Evolutionary conservation across 2,329 filamentous ascomycete genomes (phyloP).

Genomic region (Boeremia lycopersici): DNA sequence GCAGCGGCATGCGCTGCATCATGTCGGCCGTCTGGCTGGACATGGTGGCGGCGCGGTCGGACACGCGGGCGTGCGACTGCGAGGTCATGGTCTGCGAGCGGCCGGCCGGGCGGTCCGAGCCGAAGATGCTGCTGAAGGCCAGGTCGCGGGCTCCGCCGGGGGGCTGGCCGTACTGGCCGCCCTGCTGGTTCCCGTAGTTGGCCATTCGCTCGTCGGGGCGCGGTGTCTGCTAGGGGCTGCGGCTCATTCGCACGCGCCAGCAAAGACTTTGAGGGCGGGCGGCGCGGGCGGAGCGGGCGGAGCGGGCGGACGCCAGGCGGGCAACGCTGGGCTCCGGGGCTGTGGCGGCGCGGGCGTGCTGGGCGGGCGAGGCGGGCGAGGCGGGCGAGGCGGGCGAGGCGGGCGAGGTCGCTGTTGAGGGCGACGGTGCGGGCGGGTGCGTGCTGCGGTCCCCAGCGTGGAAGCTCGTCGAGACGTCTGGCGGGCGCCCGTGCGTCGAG

Average conservation of each 20-base stretch:
- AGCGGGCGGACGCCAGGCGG: constrained; percentile 18
- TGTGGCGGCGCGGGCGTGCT: constrained; percentile 5
- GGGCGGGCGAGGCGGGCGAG: background rate
- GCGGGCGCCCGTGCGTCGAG: too few relatives aligned
- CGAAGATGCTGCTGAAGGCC: constrained; percentile 96
- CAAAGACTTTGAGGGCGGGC: constrained; percentile 24
- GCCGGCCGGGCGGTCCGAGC: constrained; percentile 75
- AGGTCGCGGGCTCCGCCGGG: constrained; percentile 78
- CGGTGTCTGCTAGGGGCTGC: constrained; percentile 16
- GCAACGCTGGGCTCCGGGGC: constrained; percentile 13
- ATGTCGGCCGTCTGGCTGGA: constrained; percentile 52
- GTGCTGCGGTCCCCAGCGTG: background rate
- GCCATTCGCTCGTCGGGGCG: constrained; percentile 57
- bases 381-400: constrained; percentile 7
- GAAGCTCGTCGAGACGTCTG: too few relatives aligned
- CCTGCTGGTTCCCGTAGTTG: constrained; percentile 67
- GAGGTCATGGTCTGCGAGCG: constrained; percentile 96
- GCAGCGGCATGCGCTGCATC: constrained; percentile 69
- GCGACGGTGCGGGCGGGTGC: constrained; percentile 17
- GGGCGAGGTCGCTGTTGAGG: constrained; percentile 14
- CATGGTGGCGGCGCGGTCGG: constrained; percentile 77
- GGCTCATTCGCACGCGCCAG: constrained; percentile 35
- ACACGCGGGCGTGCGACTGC: constrained; percentile 65
- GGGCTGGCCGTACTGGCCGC: constrained; percentile 59
- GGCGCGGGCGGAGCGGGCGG: constrained; percentile 14